Evolutionary conservation across 129 eudicot genomes (phyloP).

Genomic region (Smallanthus sonchifolius): DNA sequence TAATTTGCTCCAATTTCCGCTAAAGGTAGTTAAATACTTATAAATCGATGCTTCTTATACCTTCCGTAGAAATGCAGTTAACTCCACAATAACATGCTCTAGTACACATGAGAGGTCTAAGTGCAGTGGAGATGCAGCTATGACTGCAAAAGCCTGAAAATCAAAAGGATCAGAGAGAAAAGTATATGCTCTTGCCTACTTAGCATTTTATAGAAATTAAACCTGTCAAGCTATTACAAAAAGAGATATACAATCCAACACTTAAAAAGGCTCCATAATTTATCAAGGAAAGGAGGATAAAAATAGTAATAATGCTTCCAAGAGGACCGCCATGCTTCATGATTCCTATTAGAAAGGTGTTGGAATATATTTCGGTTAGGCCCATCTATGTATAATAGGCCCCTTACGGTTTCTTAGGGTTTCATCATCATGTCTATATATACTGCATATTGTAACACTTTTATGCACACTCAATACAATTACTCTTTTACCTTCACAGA

Average conservation of each 20-base stretch:
- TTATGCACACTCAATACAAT: not conserved
- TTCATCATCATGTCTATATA: not conserved
- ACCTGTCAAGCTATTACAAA: not conserved
- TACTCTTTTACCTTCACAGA: not conserved
- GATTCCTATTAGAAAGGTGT: not conserved
- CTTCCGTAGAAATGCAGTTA: slow-evolving; percentile 39
- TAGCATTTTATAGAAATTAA: not conserved
- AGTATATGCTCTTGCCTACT: slow-evolving; percentile 9
- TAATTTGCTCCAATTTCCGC: not conserved
- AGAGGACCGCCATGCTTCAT: not conserved
- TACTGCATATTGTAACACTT: not conserved
- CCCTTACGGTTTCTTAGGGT: not conserved
- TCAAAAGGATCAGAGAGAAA: slow-evolving; percentile 9
- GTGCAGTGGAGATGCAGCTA: slow-evolving; percentile 90
- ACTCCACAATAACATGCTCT: too few species aligned
- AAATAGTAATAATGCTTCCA: not conserved
- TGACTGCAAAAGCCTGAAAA: slow-evolving; percentile 90
- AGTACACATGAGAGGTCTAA: slow-evolving; percentile 75
- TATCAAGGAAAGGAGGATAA: not conserved
- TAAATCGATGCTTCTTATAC: slow-evolving; percentile 28
- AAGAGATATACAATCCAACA: not conserved
- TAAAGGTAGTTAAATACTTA: not conserved
- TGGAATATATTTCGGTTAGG: not conserved
- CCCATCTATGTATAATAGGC: not conserved
- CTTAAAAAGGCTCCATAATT: not conserved